Percentiles rank a stretch among this genome's conserved stretches.
phyloP scores from a whole-genome alignment of 179 eudicot genomes.

The Corrigiola litoralis region DNA sequence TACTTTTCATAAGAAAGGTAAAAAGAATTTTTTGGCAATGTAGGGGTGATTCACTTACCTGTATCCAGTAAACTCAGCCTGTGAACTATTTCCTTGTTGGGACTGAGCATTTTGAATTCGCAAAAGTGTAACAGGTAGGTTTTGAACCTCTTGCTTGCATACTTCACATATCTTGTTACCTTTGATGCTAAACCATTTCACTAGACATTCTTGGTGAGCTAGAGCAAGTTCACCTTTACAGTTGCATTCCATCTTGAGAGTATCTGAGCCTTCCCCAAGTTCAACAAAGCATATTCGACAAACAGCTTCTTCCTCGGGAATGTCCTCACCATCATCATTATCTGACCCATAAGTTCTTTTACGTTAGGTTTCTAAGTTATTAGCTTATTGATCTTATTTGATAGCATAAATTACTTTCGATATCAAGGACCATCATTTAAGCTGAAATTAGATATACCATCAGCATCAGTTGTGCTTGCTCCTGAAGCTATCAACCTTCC shows the following conservation, averaged over 20 bases:
- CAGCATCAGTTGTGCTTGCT: constrained; percentile 30
- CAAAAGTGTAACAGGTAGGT: constrained; percentile 78
- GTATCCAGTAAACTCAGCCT: constrained; percentile 50
- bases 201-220: constrained; percentile 84
- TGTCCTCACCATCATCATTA: constrained; percentile 62
- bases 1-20: too few species aligned
- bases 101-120: constrained; percentile 61
- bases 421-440: not conserved
- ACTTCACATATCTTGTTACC: constrained; percentile 89
- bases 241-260: constrained; percentile 83
- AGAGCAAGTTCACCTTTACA: constrained; percentile 94
- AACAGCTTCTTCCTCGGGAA: constrained; percentile 94
- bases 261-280: constrained; percentile 81
- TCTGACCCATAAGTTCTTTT: constrained; percentile 30
- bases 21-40: not conserved
- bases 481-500: constrained; percentile 29
- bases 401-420: not conserved
- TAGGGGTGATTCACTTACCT: constrained; percentile 40
- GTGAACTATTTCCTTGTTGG: constrained; percentile 25
- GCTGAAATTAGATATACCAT: constrained; percentile 47
- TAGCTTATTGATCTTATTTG: not conserved
- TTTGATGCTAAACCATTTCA: constrained; percentile 90
- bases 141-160: constrained; percentile 75
- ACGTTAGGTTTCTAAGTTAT: not conserved
- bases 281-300: constrained; percentile 85